These are phyloP conservation scores for Pholiota molesta DNA, from an alignment of 768 basidiomycete species.

Conservation along the genomic window DNA sequence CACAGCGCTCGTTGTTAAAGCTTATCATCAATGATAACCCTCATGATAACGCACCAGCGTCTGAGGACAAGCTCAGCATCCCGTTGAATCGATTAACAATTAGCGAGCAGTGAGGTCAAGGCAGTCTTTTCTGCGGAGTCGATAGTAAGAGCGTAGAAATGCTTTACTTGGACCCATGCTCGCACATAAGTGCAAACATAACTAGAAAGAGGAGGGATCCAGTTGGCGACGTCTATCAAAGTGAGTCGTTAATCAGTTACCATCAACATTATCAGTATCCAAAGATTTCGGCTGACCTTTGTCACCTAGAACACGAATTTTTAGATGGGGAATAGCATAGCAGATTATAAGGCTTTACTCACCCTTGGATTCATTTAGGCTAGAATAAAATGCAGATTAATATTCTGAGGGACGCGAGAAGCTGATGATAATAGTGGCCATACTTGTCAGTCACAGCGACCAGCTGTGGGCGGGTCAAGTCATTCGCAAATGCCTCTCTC, in stretches of 20 bases:
- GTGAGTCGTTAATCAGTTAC: background rate
- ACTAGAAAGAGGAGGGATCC: constrained; percentile 46
- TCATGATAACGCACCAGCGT: too few species aligned
- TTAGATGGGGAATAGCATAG: background rate
- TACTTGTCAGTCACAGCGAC: constrained; percentile 47
- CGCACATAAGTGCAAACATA: constrained; percentile 53
- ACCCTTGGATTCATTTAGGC: constrained; percentile 49
- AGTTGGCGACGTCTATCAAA: constrained; percentile 40
- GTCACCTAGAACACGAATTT: constrained; percentile 35
- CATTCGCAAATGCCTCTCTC: constrained; percentile 55
- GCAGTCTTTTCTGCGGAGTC: constrained; percentile 52
- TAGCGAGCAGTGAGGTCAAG: constrained; percentile 40
- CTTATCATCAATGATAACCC: too few species aligned
- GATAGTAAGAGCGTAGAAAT: constrained; percentile 47
- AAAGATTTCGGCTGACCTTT: constrained; percentile 28
- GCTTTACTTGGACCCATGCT: constrained; percentile 53
- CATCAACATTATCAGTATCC: background rate
- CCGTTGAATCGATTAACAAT: constrained; percentile 10
- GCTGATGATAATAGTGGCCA: constrained; percentile 1
- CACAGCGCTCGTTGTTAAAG: too few species aligned
- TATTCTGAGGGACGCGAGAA: background rate
- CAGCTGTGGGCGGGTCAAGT: constrained; percentile 55
- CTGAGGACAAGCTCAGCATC: too few species aligned
- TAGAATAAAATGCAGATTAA: constrained; percentile 10
- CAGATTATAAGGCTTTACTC: background rate